A percentile compares a stretch with the other conserved stretches of the same genome.
These are phyloP conservation scores for Hysterium pulicare DNA, from an alignment of 2,329 filamentous ascomycete genomes.

Conservation along the genomic window DNA sequence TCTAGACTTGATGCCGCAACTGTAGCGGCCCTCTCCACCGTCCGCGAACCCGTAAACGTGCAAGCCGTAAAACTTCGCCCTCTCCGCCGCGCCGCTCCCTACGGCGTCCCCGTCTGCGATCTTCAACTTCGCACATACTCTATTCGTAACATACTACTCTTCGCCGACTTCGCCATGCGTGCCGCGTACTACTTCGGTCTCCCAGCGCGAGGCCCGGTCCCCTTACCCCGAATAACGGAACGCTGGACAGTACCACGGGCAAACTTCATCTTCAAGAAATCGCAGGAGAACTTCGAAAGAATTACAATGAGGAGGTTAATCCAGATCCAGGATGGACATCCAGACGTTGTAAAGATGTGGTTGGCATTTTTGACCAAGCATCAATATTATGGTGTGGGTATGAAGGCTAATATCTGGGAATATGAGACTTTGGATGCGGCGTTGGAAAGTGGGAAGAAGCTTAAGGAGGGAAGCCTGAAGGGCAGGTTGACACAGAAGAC, in stretches of 20 bases:
- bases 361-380: conserved; percentile 88
- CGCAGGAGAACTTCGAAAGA: conserved; percentile 95
- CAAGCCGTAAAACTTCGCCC: conserved; percentile 85
- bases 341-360: conserved; percentile 87
- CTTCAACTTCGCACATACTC: conserved; percentile 91
- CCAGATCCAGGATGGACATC: conserved; percentile 87
- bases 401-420: conserved; percentile 98
- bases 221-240: conserved; percentile 81
- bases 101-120: conserved; percentile 81
- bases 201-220: conserved; percentile 78
- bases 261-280: conserved; percentile 95
- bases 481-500: conserved; percentile 30
- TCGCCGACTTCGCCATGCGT: conserved; percentile 88
- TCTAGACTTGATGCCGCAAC: conserved; percentile 21
- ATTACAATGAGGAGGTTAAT: conserved; percentile 82
- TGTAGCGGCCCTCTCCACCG: conserved; percentile 27
- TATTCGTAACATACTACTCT: conserved; percentile 87
- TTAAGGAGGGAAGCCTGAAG: conserved; percentile 22
- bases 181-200: conserved; percentile 92
- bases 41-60: conserved; percentile 63
- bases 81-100: conserved; percentile 68
- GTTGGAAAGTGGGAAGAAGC: conserved; percentile 20
- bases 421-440: conserved; percentile 61
- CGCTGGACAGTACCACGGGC: conserved; percentile 89
- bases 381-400: conserved; percentile 91